Evolutionary conservation across 1,139 yeast species (phyloP).

Genomic region (Scheffersomyces titani): DNA sequence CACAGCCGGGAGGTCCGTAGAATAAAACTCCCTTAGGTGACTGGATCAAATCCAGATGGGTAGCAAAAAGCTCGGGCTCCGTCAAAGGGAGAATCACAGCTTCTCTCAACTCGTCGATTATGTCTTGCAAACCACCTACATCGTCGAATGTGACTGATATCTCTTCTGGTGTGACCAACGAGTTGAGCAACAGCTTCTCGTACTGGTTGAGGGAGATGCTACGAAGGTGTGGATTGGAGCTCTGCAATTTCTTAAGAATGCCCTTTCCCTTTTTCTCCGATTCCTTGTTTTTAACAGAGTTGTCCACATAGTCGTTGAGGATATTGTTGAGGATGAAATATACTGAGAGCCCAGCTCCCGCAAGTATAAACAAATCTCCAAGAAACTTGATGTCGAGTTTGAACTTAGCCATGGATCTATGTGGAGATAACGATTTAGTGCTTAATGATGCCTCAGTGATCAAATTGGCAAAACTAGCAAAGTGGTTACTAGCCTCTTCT

Average conservation of each 20-base stretch:
- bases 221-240: slow-evolving; percentile 59
- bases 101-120: slow-evolving; percentile 83
- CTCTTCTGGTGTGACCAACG: slow-evolving; percentile 85
- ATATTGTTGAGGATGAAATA: slow-evolving; percentile 68
- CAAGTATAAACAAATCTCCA: slow-evolving; percentile 68
- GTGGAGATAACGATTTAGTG: background rate
- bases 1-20: slow-evolving; percentile 98
- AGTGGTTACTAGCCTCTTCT: background rate
- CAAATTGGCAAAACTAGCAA: background rate
- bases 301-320: slow-evolving; percentile 52
- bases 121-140: slow-evolving; percentile 83
- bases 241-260: slow-evolving; percentile 60
- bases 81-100: slow-evolving; percentile 88
- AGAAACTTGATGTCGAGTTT: slow-evolving; percentile 56
- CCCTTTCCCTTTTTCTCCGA: slow-evolving; percentile 66
- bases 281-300: slow-evolving; percentile 60
- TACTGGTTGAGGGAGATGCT: slow-evolving; percentile 64
- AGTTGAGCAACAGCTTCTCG: slow-evolving; percentile 71
- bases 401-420: slow-evolving; percentile 28
- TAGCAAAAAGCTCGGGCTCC: slow-evolving; percentile 62
- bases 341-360: slow-evolving; percentile 83
- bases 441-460: background rate
- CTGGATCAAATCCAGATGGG: slow-evolving; percentile 66
- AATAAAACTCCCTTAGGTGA: slow-evolving; percentile 94
- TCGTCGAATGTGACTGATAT: slow-evolving; percentile 74